Evolutionary conservation across 208 protist genomes (phyloP), one percentile per base, ranked within the genome.

Genomic region (Crithidia mellificae): DNA sequence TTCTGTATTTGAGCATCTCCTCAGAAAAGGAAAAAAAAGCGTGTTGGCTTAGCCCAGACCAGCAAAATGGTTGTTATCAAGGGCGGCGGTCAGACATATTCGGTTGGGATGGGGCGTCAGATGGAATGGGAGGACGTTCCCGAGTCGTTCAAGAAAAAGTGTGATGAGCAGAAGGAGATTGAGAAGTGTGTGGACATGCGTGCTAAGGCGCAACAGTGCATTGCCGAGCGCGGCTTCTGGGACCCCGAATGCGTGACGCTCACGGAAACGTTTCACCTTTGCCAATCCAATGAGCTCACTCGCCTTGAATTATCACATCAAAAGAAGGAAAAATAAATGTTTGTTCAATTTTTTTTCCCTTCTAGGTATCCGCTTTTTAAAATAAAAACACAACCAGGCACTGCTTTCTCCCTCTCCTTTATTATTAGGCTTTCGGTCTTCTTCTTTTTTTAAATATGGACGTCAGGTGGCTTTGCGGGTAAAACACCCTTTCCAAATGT

Each of bases 121-220:
- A 82, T 93, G 74, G 71, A 85, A 47, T 93, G 88, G 85, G 84
- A 89, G 39, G 88, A 91, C 24, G 88, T 93, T 19, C 88, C 88
- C 1, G 84, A 84, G 49, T 71, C 61, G 0, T 93, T 93, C 68
- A 93, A 93, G 64, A 66, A 86, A 57, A 74, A 81, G 50, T 27
- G 85, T 34, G 63, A 43, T 0, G 77, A 87, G 55, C 88, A 93
- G 53, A 82, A 74, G 50, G 84, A 93, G 50, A 87, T 91, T 52
- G 72, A 77, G 57, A 84, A 88, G 74, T 93, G 88, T 54, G 72
- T 85, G 0, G 78, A 77, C 7, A 73, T 87, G 65, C 77, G 84
- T 7, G 68, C 75, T 29, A 74, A 81, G 74, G 88, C 88, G 27
- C 88, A 93, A 74, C 29, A 49, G 25, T 93, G 88, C 63, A 93